Conservation (phyloP, 352 stramenopile species). For the Phytophthora pluvialis region DNA sequence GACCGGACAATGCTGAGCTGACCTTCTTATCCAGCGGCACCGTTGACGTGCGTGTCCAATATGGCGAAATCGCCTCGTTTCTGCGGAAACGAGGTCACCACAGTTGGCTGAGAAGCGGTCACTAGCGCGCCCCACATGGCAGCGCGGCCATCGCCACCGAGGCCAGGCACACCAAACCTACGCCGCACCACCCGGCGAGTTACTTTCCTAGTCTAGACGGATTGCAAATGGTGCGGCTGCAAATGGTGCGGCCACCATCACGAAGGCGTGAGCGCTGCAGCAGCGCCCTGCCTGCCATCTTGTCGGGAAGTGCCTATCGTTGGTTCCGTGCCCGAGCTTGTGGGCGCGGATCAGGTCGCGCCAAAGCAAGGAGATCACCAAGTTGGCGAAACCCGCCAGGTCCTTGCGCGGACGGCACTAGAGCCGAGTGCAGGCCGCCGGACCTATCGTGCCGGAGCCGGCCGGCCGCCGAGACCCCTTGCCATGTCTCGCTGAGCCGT, state of each 20-base stretch:
- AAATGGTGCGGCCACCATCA: conserved; percentile 16
- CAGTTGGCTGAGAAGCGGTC: conserved; percentile 31
- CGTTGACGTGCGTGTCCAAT: conserved; percentile 35
- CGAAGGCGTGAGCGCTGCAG: conserved; percentile 13
- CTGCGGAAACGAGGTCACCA: conserved; percentile 27
- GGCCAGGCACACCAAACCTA: neutral
- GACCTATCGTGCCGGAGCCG: conserved; percentile 16
- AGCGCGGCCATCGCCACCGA: conserved; percentile 7
- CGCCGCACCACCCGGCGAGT: conserved; percentile 14
- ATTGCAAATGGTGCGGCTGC: conserved; percentile 18
- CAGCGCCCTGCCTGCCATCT: conserved; percentile 7
- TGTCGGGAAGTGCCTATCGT: conserved; percentile 16
- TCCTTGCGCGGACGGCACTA: too few species aligned
- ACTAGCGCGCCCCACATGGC: conserved; percentile 26
- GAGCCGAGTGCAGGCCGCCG: conserved; percentile 3
- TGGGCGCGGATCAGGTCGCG: conserved; percentile 1
- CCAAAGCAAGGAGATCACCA: neutral
- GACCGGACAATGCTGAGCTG: conserved; percentile 36
- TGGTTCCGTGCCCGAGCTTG: neutral
- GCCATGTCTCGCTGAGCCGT: conserved; percentile 28
- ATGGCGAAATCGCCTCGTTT: conserved; percentile 47
- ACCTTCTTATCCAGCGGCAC: conserved; percentile 14
- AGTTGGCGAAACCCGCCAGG: too few species aligned
- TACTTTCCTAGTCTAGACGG: neutral
- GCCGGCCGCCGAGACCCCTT: conserved; percentile 8